Evolutionary conservation across 805 yeast genomes (phyloP), one percentile per base, ranked within the genome.

Genomic region (Zygoascus ofunaensis): DNA sequence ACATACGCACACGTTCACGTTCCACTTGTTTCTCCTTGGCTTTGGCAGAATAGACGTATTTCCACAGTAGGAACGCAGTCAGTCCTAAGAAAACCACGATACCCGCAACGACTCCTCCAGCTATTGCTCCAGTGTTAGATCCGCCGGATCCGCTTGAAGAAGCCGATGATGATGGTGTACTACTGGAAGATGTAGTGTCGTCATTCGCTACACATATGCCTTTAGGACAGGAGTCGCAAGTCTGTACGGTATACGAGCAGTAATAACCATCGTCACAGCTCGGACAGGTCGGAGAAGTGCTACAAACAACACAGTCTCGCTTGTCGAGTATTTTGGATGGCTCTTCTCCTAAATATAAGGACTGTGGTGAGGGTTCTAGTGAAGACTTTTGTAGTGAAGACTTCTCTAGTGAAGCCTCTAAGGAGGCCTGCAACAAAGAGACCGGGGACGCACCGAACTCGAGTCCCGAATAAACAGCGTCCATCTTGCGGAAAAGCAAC

Each of bases 81-180:
- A 75, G 52, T 1, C 65, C 52, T 0, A 64, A 63, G 0, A 74
- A 56, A 4, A 69, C 74, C 1, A 66, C 71, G 1, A 76, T 68
- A 15, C 82, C 80, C 17, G 84, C 89, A 2, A 78, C 72, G 1
- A 80, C 79, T 21, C 87, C 89, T 19, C 87, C 90, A 0, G 80
- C 83, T 18, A 81, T 72, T 4, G 79, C 85, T 4, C 86, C 81
- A 17, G 69, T 60, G 40, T 69, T 57, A 30, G 65, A 56, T 15
- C 47, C 47, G 17, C 21, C n/a, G 23, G 37, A 7, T 12, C 38
- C 30, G 4, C 14, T 10, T 10, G 33, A 12, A 21, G 37, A 14
- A 17, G 37, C 18, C 14, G 37, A 5, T 18, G 37, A 5, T 3
- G 38, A 3, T 7, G 37, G 3, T 10, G 36, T 2, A 17, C 33